These are phyloP conservation scores for Debaryomyces udenii DNA, from an alignment of 1,139 yeast species.

Conservation along the genomic window DNA sequence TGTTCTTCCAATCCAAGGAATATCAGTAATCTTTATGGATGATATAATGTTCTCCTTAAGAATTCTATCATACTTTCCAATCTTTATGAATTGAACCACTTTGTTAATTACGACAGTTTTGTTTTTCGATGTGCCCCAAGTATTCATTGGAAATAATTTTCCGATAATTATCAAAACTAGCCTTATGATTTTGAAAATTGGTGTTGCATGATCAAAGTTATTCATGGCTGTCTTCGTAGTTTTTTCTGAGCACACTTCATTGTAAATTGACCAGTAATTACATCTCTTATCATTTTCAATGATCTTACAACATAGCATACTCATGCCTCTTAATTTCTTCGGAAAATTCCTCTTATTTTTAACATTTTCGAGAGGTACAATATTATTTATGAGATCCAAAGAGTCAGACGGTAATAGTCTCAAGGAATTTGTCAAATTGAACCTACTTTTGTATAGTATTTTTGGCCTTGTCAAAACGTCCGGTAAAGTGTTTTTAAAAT, in stretches of 20 bases:
- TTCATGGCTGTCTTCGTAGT: slow-evolving; percentile 8
- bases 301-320: slow-evolving; percentile 19
- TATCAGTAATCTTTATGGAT: slow-evolving; percentile 38
- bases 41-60: slow-evolving; percentile 26
- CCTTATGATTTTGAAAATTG: slow-evolving; percentile 33
- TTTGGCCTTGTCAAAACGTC: slow-evolving; percentile 12
- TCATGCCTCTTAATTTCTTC: slow-evolving; percentile 23
- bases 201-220: slow-evolving; percentile 27
- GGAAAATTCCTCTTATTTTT: slow-evolving; percentile 20
- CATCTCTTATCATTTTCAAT: slow-evolving; percentile 27
- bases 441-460: slow-evolving; percentile 16
- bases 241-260: slow-evolving; percentile 21
- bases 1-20: slow-evolving; percentile 51
- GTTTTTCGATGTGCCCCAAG: slow-evolving; percentile 61
- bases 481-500: slow-evolving; percentile 2
- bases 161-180: slow-evolving; percentile 47
- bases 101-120: slow-evolving; percentile 40
- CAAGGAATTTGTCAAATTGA: neutral
- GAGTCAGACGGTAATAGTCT: slow-evolving; percentile 7
- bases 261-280: slow-evolving; percentile 30
- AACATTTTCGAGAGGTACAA: slow-evolving; percentile 4
- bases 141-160: slow-evolving; percentile 52
- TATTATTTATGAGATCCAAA: slow-evolving; percentile 8
- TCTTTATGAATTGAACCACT: slow-evolving; percentile 42
- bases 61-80: slow-evolving; percentile 36